Evolutionary conservation across 1,139 yeast genomes (phyloP).

Genomic region (Spencermartinsiella ligniputridi): DNA sequence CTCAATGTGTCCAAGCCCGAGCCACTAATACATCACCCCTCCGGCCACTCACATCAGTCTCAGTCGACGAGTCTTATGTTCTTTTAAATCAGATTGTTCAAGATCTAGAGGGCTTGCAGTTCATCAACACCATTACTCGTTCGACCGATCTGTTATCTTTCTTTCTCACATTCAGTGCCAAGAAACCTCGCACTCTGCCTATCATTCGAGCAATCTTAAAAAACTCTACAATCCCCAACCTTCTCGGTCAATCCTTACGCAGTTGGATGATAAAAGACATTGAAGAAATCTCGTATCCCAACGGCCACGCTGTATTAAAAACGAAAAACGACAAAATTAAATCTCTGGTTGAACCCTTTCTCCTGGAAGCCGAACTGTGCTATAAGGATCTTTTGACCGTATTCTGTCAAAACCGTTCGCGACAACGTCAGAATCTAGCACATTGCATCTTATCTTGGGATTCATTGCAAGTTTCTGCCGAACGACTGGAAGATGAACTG

Average conservation of each 20-base stretch:
- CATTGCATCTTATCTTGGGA: constrained; percentile 65
- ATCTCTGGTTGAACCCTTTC: constrained; percentile 21
- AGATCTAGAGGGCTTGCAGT: constrained; percentile 19
- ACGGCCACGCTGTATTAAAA: constrained; percentile 15
- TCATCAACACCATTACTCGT: constrained; percentile 13
- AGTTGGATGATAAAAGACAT: constrained; percentile 33
- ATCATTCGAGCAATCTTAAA: constrained; percentile 31
- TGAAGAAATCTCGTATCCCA: constrained; percentile 27
- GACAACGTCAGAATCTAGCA: constrained; percentile 72
- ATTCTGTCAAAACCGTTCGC: constrained; percentile 68
- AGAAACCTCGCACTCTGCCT: constrained; percentile 23
- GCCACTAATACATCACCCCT: constrained; percentile 29
- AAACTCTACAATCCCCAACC: constrained; percentile 15
- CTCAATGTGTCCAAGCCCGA: constrained; percentile 29
- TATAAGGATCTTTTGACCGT: constrained; percentile 49
- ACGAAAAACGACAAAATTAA: constrained; percentile 12
- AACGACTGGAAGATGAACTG: constrained; percentile 78
- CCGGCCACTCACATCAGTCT: constrained; percentile 22
- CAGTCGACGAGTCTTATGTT: constrained; percentile 21
- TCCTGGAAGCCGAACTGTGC: constrained; percentile 28
- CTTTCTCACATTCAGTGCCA: constrained; percentile 25
- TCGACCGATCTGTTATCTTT: constrained; percentile 31
- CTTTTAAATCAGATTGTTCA: constrained; percentile 18
- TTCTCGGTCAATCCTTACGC: constrained; percentile 20
- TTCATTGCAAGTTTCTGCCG: constrained; percentile 79